Evolutionary conservation across 2,329 filamentous ascomycete species (phyloP), one percentile per base, ranked within the genome.

Genomic region (Colletotrichum sansevieriae): DNA sequence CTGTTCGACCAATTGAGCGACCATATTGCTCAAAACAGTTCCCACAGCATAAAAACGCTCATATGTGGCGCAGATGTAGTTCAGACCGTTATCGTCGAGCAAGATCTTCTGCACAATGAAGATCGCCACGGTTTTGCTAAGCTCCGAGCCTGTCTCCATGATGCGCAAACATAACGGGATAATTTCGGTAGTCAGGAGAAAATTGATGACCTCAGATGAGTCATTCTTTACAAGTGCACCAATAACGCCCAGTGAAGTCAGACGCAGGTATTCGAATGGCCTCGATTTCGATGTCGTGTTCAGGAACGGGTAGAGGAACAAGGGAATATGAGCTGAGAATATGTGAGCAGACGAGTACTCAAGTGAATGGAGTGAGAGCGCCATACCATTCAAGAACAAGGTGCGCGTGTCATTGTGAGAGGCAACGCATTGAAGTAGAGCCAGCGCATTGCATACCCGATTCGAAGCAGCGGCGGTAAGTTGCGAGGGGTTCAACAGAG

Each of bases 41-140:
- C 96, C 96, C 5, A 99, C 96, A 8, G 96, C 96, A 75, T 98
- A 99, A 82, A 99, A 99, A 20, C 96, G 89, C 84, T 99, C 96
- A 76, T 99, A 99, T 0, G 96, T 99, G 72, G 97, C 95, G 82
- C 96, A 99, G 68, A 99, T 99, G 81, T 99, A 99, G 76, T 96
- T 96, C 71, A 99, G 87, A 4, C 96, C 96, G 75, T 97, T 95
- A 76, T 99, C 96, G 77, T 99, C 96, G 3, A 99, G 88, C 60
- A 99, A 83, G 29, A 99, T 99, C 86, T 99, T 99, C 82, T 99
- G 96, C 18, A 99, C 96, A 75, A 99, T 99, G 84, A 99, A 99
- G 75, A 99, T 99, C 67, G 96, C 96, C 13, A 99, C 96, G 0
- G 96, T 99, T 85, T 99, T 99, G 85, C 94, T 98, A 70, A 99